A percentile compares a stretch with the other conserved stretches of the same genome.
phyloP scores from a whole-genome alignment of 495 filamentous ascomycete genomes.

The Trichoderma erinaceum region DNA sequence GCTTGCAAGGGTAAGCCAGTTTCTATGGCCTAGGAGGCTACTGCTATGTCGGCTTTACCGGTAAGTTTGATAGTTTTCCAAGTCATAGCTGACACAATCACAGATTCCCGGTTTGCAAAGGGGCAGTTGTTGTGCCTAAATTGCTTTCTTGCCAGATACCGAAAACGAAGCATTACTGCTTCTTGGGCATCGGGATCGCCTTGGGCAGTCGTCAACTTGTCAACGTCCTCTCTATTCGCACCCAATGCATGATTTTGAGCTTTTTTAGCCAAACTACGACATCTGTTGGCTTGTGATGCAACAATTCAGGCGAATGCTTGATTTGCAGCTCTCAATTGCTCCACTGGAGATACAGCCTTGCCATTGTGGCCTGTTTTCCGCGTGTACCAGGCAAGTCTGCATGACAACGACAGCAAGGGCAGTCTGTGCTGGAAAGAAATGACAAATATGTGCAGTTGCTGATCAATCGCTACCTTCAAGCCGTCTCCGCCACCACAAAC shows the following conservation, averaged over 20 bases:
- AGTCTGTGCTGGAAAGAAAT: not conserved
- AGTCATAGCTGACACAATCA: too few species aligned
- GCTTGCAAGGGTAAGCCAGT: not conserved
- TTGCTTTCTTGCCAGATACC: too few species aligned
- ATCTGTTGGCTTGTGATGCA: not conserved
- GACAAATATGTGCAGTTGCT: not conserved
- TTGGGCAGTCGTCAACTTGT: too few species aligned
- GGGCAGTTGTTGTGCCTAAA: too few species aligned
- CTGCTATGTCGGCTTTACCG: too few species aligned
- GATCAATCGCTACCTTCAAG: too few species aligned
- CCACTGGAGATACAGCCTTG: not conserved
- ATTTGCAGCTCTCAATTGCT: not conserved
- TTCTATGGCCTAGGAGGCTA: not conserved
- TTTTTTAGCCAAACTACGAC: not conserved
- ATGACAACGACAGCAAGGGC: not conserved
- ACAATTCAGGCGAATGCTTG: not conserved
- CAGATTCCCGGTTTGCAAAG: too few species aligned
- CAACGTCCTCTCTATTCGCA: too few species aligned
- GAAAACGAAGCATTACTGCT: too few species aligned
- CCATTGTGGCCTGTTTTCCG: not conserved
- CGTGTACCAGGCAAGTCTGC: not conserved
- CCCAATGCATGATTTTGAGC: not conserved
- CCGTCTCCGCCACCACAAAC: too few species aligned
- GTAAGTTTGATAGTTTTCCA: too few species aligned
- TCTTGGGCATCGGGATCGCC: too few species aligned